phyloP scores from a whole-genome alignment of 352 stramenopile species.

The Elongisporangium anandrum region DNA sequence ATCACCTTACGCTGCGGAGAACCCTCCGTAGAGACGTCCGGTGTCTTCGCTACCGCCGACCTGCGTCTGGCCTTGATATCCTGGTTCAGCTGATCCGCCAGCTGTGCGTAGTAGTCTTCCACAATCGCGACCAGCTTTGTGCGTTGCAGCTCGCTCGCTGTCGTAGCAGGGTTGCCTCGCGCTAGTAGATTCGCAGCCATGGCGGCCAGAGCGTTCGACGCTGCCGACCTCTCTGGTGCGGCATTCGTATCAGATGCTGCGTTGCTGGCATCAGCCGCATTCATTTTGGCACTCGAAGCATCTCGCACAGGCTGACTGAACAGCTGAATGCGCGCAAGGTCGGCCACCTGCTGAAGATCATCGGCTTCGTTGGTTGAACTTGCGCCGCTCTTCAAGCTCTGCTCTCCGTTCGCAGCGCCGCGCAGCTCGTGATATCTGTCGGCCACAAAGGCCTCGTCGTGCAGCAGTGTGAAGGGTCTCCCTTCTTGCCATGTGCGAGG shows the following conservation, averaged over 20 bases:
- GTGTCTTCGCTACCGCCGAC: not conserved
- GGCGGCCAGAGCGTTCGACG: slow-evolving; percentile 24
- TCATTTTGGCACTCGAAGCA: not conserved
- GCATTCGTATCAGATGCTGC: not conserved
- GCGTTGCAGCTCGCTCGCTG: slow-evolving; percentile 28
- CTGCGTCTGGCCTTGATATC: not conserved
- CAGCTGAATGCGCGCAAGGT: slow-evolving; percentile 52
- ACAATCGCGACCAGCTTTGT: slow-evolving; percentile 22
- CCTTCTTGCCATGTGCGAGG: slow-evolving; percentile 42
- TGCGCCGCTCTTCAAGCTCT: slow-evolving; percentile 1
- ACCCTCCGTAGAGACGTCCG: not conserved
- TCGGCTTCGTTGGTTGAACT: slow-evolving; percentile 38
- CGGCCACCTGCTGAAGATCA: slow-evolving; percentile 54
- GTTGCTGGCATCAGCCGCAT: not conserved
- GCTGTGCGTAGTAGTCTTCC: slow-evolving; percentile 32
- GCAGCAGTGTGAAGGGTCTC: slow-evolving; percentile 62
- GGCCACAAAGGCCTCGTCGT: slow-evolving; percentile 61
- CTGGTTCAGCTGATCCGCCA: slow-evolving; percentile 12
- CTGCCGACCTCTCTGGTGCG: slow-evolving; percentile 15
- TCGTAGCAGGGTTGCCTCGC: slow-evolving; percentile 28
- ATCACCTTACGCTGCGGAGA: slow-evolving; percentile 3
- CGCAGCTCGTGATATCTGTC: slow-evolving; percentile 59
- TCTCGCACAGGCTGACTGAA: slow-evolving; percentile 22
- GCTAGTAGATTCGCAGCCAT: slow-evolving; percentile 37
- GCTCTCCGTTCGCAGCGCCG: slow-evolving; percentile 2